phyloP scores from a whole-genome alignment of 192 early-diverging fungal species.

The Hyaloraphidium curvatum region DNA sequence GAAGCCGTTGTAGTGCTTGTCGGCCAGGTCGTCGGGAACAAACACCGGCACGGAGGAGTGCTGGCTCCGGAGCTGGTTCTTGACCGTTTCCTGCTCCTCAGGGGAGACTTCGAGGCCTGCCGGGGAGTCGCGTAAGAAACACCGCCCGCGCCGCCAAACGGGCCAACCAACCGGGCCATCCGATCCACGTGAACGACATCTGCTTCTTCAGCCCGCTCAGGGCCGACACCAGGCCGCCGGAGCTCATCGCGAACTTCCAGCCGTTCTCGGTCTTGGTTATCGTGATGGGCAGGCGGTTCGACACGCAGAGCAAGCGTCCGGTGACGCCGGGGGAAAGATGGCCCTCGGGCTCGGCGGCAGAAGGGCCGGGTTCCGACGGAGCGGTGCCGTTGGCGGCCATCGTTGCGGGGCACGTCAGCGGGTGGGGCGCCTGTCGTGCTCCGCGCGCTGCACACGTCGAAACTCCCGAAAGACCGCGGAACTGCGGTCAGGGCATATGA shows the following conservation, averaged over 20 bases:
- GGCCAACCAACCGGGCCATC: slow-evolving; percentile 67
- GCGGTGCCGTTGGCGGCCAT: no score
- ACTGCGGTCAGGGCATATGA: no score
- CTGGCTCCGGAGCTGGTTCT: slow-evolving; percentile 46
- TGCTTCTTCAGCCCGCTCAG: slow-evolving; percentile 82
- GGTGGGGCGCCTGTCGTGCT: no score
- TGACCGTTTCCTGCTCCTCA: slow-evolving; percentile 51
- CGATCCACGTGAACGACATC: slow-evolving; percentile 97
- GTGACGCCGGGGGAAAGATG: no score
- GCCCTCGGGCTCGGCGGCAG: no score
- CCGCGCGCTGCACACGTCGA: no score
- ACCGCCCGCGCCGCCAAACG: not conserved
- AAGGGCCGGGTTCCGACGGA: no score
- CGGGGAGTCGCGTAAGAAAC: not conserved
- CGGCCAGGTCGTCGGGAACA: slow-evolving; percentile 77
- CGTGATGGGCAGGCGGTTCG: slow-evolving; percentile 91
- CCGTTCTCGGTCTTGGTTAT: slow-evolving; percentile 33
- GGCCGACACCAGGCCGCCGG: slow-evolving; percentile 89
- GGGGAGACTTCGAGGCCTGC: slow-evolving; percentile 59
- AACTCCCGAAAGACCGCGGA: no score
- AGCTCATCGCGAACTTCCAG: slow-evolving; percentile 66
- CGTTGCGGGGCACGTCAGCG: no score
- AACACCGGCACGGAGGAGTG: slow-evolving; percentile 87
- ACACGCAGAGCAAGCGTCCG: slow-evolving; percentile 76
- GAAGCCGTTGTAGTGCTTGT: slow-evolving; percentile 96